Conservation (phyloP, 176 grass and related monocot genomes). For the Triticum dicoccoides region DNA sequence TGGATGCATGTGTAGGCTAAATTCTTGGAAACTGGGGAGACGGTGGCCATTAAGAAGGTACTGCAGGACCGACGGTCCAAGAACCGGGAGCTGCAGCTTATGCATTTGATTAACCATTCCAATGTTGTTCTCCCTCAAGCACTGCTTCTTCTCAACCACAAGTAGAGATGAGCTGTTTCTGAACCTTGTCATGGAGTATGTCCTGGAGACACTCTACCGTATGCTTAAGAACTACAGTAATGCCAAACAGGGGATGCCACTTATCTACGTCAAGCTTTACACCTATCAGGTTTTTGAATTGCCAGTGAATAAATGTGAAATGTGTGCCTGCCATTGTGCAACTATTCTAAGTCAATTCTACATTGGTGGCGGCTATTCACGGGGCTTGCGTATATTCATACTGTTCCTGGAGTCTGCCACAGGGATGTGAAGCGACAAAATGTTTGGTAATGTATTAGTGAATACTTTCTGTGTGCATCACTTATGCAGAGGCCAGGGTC, state of each 20-base stretch:
- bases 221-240: constrained; percentile 96
- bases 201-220: constrained; percentile 81
- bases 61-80: constrained; percentile 36
- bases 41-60: too few species aligned
- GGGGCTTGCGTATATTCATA: constrained; percentile 94
- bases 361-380: constrained; percentile 15
- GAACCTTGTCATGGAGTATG: constrained; percentile 96
- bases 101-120: constrained; percentile 65
- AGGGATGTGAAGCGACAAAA: constrained; percentile 37
- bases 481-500: too few species aligned
- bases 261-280: constrained; percentile 95
- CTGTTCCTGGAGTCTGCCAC: constrained; percentile 80
- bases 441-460: too few species aligned
- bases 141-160: constrained; percentile 96
- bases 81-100: constrained; percentile 28
- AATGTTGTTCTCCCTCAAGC: constrained; percentile 86
- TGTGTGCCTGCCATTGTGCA: too few species aligned
- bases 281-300: constrained; percentile 74
- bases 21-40: too few species aligned
- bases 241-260: constrained; percentile 88
- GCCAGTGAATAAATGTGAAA: too few species aligned
- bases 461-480: too few species aligned
- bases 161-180: constrained; percentile 82
- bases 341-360: too few species aligned
- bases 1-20: too few species aligned